Percentiles rank a stretch among this genome's conserved stretches.
Evolutionary conservation across 192 early-diverging fungal genomes (phyloP).

Genomic region (Rhizophagus sp.): DNA sequence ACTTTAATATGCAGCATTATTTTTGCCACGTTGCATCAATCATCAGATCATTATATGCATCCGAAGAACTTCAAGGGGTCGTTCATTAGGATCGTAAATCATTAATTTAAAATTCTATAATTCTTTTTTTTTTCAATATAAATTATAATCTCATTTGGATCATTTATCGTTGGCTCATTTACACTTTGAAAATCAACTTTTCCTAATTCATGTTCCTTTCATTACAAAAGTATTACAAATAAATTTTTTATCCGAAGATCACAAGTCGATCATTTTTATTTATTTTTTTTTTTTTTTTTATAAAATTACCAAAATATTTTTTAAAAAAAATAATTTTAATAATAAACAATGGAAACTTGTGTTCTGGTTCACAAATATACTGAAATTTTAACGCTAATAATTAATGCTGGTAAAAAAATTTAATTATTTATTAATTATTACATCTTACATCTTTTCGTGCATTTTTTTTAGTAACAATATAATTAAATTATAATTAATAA

Average conservation of each 20-base stretch:
- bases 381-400: no score
- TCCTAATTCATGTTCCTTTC: neutral
- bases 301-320: neutral
- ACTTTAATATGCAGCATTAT: neutral
- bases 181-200: neutral
- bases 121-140: no score
- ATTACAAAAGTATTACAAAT: slow-evolving; percentile 1
- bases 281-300: no score
- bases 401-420: no score
- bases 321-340: no score
- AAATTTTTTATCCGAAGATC: neutral
- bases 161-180: neutral
- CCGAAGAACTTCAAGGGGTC: neutral
- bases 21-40: neutral
- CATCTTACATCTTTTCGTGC: no score
- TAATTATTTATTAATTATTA: no score
- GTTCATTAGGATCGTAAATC: neutral
- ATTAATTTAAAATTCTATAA: neutral
- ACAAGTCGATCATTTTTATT: neutral
- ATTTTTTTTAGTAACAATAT: no score
- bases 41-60: neutral
- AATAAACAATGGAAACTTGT: neutral
- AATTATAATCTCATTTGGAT: neutral
- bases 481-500: no score
- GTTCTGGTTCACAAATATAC: neutral